Evolutionary conservation across 1,139 yeast species (phyloP), one percentile per base, ranked within the genome.

Genomic region (Neolecta irregularis): DNA sequence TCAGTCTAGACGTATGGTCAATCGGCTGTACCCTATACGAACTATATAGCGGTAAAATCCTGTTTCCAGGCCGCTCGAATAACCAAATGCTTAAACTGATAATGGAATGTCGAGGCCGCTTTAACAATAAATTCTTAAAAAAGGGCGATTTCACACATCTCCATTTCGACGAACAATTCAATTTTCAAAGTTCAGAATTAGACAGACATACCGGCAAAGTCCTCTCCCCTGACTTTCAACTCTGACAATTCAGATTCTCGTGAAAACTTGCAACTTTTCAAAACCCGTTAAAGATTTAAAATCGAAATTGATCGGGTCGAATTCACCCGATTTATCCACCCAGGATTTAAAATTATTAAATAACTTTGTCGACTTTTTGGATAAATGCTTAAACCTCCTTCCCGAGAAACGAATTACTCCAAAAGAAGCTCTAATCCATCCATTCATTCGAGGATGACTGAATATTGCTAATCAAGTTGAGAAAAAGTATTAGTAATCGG

Each of bases 11-110:
- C 54, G 65, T 78, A 26, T 81, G 94, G 94, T 76, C 93, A 0
- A 68, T 78, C n/a, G 94, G 93, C 1, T 83, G 94, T 57, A 77
- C 85, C 26, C 61, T 83, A 40, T 93, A 85, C 1, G 95, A 83
- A 52, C 61, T 83, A 32, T 61, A 78, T 33, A 92, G 93, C 1
- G 81, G 93, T 1, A 71, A 72, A 42, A 83, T 92, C 0, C 54
- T 81, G 32, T 80, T 80, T 50, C 91, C 93, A 0, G 94, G 93
- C 0, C 65, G 71, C 19, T 36, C 48, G 24, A 56, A 56, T 43
- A 56, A 55, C 38, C 47, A 54, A 26, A 56, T 56, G 60, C 48
- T 56, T 20, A 46, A 44, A 26, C 42, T 48, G 17, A 53, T 56
- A 26, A 55, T 56, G 59, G 52, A 53, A 29, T 37, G 47, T 26